These are phyloP conservation scores for Macrophomina tecta DNA, from an alignment of 2,329 filamentous ascomycete species.

Conservation along the genomic window DNA sequence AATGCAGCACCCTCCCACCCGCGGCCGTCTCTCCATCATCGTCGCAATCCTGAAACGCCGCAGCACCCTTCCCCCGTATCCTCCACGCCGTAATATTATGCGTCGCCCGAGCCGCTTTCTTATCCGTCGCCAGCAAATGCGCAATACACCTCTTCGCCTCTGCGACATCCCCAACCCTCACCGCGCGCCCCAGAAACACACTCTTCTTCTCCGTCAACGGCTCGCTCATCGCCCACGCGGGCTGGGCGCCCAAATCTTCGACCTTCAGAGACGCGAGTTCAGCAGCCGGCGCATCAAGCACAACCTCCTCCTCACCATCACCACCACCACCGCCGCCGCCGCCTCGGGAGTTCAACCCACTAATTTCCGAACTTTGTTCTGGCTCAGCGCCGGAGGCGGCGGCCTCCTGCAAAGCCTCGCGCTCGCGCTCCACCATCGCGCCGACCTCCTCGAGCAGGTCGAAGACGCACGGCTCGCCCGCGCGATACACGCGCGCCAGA, in stretches of 20 bases:
- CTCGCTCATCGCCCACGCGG: conserved; percentile 76
- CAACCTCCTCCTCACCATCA: not conserved
- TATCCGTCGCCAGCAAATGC: conserved; percentile 81
- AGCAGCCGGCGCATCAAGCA: not conserved
- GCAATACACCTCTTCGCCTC: conserved; percentile 75
- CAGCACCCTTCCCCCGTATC: conserved; percentile 65
- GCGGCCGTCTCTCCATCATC: conserved; percentile 96
- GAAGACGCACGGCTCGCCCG: conserved; percentile 83
- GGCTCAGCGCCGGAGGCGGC: no score
- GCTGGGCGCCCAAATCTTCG: conserved; percentile 51
- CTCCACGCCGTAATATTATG: conserved; percentile 98
- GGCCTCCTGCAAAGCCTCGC: conserved; percentile 27
- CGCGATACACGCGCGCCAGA: conserved; percentile 70
- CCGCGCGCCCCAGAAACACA: conserved; percentile 81
- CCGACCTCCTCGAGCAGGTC: conserved; percentile 78
- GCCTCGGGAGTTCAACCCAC: conserved; percentile 26
- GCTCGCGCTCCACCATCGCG: conserved; percentile 58
- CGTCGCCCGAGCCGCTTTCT: conserved; percentile 82
- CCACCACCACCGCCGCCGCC: no score
- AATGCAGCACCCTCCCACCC: conserved; percentile 80
- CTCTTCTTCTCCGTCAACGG: conserved; percentile 82
- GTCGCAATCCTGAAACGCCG: conserved; percentile 84
- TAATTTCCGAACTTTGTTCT: conserved; percentile 30
- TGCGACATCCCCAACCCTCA: conserved; percentile 69
- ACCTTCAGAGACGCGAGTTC: conserved; percentile 28